Conservation (phyloP, 371 early-diverging fungal genomes). For the Mortierella sp. region DNA sequence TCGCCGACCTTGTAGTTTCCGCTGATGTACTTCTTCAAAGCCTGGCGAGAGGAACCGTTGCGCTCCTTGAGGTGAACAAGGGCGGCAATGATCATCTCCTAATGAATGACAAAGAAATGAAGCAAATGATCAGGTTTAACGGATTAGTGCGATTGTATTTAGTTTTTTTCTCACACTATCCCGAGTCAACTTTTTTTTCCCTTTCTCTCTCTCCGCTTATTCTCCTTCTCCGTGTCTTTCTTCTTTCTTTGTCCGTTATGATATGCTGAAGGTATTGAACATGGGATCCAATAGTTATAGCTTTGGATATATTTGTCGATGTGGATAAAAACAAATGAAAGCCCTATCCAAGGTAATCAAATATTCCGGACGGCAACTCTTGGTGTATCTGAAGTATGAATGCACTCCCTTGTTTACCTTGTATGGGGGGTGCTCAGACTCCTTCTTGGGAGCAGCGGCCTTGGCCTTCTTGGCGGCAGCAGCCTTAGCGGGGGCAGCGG, state of each 20-base stretch:
- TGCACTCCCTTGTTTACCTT: conserved; percentile 29
- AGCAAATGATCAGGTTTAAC: background rate
- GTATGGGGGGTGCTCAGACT: conserved; percentile 66
- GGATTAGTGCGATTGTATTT: background rate
- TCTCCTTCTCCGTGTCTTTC: background rate
- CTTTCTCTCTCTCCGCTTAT: background rate
- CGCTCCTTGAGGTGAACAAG: conserved; percentile 81
- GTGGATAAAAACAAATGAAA: too few relatives aligned
- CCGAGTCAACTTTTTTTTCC: conserved; percentile 1
- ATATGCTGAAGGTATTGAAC: background rate
- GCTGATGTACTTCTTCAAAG: conserved; percentile 87
- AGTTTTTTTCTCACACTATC: background rate
- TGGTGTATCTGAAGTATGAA: background rate
- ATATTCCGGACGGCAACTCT: background rate
- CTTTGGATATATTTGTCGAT: too few relatives aligned
- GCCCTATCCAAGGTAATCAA: background rate
- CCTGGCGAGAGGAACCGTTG: conserved; percentile 82
- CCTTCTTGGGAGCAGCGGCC: conserved; percentile 56
- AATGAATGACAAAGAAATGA: background rate
- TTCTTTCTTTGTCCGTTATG: background rate
- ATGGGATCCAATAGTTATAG: background rate
- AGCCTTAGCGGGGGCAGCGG: conserved; percentile 39
- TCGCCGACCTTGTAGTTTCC: conserved; percentile 80
- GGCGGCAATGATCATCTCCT: conserved; percentile 73
- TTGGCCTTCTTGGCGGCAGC: conserved; percentile 51